Conservation (phyloP, 257 asterid genomes). For the Przewalskia tangutica region DNA sequence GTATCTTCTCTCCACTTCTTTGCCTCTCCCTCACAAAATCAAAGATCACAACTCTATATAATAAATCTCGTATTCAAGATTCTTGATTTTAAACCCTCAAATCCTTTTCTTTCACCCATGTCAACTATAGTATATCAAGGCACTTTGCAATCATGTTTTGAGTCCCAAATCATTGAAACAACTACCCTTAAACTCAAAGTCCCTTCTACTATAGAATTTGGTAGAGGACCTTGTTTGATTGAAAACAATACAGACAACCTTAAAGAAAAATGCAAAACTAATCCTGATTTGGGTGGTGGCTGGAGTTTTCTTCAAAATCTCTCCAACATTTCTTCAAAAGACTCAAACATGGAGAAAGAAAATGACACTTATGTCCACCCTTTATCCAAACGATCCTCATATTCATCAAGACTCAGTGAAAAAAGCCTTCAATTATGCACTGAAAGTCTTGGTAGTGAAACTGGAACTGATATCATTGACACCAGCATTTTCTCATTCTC, state of each 20-base stretch:
- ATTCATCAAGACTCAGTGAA: constrained; percentile 25
- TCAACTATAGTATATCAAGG: constrained; percentile 46
- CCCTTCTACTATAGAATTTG: constrained; percentile 5
- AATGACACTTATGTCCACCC: constrained; percentile 23
- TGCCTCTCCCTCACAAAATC: not conserved
- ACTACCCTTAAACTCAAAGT: constrained; percentile 44
- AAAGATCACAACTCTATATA: not conserved
- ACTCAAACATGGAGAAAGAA: constrained; percentile 8
- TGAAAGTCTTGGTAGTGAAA: constrained; percentile 69
- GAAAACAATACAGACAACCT: not conserved
- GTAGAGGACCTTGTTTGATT: not conserved
- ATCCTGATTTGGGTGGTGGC: constrained; percentile 14
- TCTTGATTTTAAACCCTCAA: not conserved
- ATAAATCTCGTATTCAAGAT: not conserved
- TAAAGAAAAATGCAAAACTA: not conserved
- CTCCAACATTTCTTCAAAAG: constrained; percentile 3
- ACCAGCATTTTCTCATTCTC: constrained; percentile 32
- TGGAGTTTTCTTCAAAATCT: constrained; percentile 36
- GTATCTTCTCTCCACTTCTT: constrained; percentile 10
- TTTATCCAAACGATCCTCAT: constrained; percentile 11
- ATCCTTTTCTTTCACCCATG: constrained; percentile 20
- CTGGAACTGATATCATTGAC: constrained; percentile 52
- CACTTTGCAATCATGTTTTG: constrained; percentile 26
- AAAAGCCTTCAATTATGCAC: constrained; percentile 71
- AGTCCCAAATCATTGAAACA: constrained; percentile 36